Evolutionary conservation across 768 basidiomycete species (phyloP), one percentile per base, ranked within the genome.

Genomic region (Podaxis pistillaris): DNA sequence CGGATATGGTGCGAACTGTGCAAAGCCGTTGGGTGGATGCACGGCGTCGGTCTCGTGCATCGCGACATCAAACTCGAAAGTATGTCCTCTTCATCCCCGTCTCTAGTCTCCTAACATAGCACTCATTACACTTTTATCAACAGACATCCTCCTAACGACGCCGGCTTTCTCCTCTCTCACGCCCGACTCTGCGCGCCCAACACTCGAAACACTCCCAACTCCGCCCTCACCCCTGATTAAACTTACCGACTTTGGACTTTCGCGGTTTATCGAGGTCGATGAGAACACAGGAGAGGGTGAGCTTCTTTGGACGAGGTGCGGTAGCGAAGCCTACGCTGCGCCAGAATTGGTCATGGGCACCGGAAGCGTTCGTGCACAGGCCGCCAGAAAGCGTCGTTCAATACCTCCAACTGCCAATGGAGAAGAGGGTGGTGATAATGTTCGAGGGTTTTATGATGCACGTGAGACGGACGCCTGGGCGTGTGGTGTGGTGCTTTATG

Each of bases 61-160:
- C 83, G 94, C 3, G 94, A 96, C 74, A 87, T 96, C 76, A 96
- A 96, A 76, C 85, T 89, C n/a, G 88, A 89, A 73, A 88, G 87
- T 87, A 62, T 52, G 85, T 76, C 4, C 13, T 15, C 38, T 30
- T 40, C 17, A 62, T 12, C 41, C 22, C 38, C 19, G 46, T 30
- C 28, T 11, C 26, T 46, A 62, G 24, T 51, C 36, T 12, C 63
- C 6, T 22, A 30, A 58, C 0, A 61, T 58, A 30, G 33, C 33
- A 65, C 33, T 19, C 51, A 3, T 7, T 41, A 36, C 11, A 15
- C 58, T 28, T 9, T 33, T 36, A 24, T 7, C 33, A n/a, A 44
- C 70, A 93, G 91, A 93, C 70, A 89, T 94, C 68, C 82, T 94
- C 52, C 79, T 94, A 51, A 91, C 91, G 0, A 78, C 82, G 1